Conservation (phyloP, 2,329 filamentous ascomycete genomes). For the Drechslerella dactyloides region DNA sequence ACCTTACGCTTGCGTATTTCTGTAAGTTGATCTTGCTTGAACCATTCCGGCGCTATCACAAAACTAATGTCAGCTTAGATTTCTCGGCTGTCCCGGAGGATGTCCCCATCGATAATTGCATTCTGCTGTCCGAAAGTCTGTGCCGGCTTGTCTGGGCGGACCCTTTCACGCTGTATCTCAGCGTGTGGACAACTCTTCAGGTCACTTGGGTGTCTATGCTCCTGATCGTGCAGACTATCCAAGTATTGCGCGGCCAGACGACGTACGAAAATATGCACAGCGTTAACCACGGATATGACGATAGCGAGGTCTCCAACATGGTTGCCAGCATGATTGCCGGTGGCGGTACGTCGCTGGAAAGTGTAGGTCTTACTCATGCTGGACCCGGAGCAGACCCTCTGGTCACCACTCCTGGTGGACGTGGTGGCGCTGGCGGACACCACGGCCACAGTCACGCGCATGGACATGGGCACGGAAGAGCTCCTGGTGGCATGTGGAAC, state of each 20-base stretch:
- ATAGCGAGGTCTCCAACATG: slow-evolving; percentile 61
- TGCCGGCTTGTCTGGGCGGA: slow-evolving; percentile 82
- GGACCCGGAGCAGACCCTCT: slow-evolving; percentile 70
- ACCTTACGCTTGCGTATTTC: slow-evolving; percentile 29
- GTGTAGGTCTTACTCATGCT: slow-evolving; percentile 71
- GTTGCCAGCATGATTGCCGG: slow-evolving; percentile 79
- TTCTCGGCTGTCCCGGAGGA: slow-evolving; percentile 38
- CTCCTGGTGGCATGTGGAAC: slow-evolving; percentile 76
- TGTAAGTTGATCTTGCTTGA: slow-evolving; percentile 59
- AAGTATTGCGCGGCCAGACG: slow-evolving; percentile 89
- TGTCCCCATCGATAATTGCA: slow-evolving; percentile 63
- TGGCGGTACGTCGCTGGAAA: slow-evolving; percentile 68
- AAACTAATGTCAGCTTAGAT: slow-evolving; percentile 53
- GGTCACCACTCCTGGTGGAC: slow-evolving; percentile 52
- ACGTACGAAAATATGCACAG: slow-evolving; percentile 97
- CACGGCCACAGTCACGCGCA: slow-evolving; percentile 59
- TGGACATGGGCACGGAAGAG: slow-evolving; percentile 63
- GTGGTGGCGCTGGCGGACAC: slow-evolving; percentile 59
- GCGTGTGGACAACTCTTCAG: slow-evolving; percentile 80
- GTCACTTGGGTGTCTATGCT: slow-evolving; percentile 98
- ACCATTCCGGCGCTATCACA: slow-evolving; percentile 55
- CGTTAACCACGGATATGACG: slow-evolving; percentile 63
- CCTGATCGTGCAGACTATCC: slow-evolving; percentile 87
- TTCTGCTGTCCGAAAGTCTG: slow-evolving; percentile 74
- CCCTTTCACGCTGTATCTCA: slow-evolving; percentile 79